A percentile compares a stretch with the other conserved stretches of the same genome.
Evolutionary conservation across 768 basidiomycete genomes (phyloP).

Genomic region (Serendipita indica): DNA sequence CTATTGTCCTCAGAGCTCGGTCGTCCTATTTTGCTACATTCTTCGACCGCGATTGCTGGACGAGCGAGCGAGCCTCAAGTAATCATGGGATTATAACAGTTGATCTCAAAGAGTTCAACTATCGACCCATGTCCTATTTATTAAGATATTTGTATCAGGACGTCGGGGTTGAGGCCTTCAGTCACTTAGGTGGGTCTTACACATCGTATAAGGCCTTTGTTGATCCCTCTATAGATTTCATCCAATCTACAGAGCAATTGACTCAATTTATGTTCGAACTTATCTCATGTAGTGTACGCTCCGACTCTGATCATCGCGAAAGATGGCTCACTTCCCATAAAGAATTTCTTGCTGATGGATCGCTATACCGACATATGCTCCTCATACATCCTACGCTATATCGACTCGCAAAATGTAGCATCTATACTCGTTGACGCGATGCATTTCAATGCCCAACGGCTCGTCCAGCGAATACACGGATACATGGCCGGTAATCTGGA

Average conservation of each 20-base stretch:
- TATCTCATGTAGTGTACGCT: slow-evolving; percentile 64
- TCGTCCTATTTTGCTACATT: slow-evolving; percentile 74
- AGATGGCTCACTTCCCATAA: background rate
- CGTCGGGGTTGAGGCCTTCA: slow-evolving; percentile 49
- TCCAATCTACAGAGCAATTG: slow-evolving; percentile 51
- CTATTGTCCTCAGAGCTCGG: slow-evolving; percentile 62
- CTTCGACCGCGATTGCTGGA: slow-evolving; percentile 77
- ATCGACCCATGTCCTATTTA: slow-evolving; percentile 62
- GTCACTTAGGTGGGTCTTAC: slow-evolving; percentile 40
- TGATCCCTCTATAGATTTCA: slow-evolving; percentile 36
- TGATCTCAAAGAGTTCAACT: slow-evolving; percentile 54
- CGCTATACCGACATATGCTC: slow-evolving; percentile 76
- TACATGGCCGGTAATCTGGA: slow-evolving; percentile 81
- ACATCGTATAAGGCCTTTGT: background rate
- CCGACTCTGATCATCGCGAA: background rate
- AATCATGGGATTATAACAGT: slow-evolving; percentile 41
- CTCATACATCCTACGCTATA: slow-evolving; percentile 46
- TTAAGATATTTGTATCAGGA: slow-evolving; percentile 68
- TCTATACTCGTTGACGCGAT: slow-evolving; percentile 71
- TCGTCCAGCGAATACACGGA: slow-evolving; percentile 55
- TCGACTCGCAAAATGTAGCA: slow-evolving; percentile 61
- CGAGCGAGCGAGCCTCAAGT: slow-evolving; percentile 38
- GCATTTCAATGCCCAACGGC: slow-evolving; percentile 52
- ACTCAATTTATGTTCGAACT: slow-evolving; percentile 80
- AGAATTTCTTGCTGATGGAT: slow-evolving; percentile 86